These are phyloP conservation scores for Pezizomycotina sp. DNA, from an alignment of 2,329 filamentous ascomycete genomes.

Conservation along the genomic window DNA sequence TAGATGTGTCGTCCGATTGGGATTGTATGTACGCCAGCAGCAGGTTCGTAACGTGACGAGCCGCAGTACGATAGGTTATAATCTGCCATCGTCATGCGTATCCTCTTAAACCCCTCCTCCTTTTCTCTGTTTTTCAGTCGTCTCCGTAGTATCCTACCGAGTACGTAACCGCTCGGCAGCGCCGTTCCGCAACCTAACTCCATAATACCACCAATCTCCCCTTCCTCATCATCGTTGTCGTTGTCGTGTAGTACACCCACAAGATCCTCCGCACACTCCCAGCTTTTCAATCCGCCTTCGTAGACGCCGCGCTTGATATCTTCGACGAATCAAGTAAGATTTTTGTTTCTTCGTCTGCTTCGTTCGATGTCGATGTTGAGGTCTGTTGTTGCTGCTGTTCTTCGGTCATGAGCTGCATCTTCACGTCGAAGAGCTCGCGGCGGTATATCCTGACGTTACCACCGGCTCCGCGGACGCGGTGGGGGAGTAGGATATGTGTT, in stretches of 20 bases:
- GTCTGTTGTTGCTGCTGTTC: slow-evolving; percentile 29
- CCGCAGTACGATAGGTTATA: slow-evolving; percentile 63
- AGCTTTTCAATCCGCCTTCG: slow-evolving; percentile 77
- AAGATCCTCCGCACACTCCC: slow-evolving; percentile 71
- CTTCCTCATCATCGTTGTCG: no score
- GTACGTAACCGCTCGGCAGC: slow-evolving; percentile 53
- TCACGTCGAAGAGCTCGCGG: slow-evolving; percentile 65
- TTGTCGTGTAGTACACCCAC: slow-evolving; percentile 42
- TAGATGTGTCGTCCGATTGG: slow-evolving; percentile 5
- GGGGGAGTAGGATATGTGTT: slow-evolving; percentile 53
- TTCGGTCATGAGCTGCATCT: slow-evolving; percentile 62
- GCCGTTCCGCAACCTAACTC: slow-evolving; percentile 67
- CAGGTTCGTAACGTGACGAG: slow-evolving; percentile 68
- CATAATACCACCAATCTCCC: slow-evolving; percentile 6
- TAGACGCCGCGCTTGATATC: slow-evolving; percentile 71
- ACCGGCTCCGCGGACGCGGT: slow-evolving; percentile 44
- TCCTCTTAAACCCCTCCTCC: slow-evolving; percentile 21
- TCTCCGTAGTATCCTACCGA: slow-evolving; percentile 39
- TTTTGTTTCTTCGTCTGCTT: slow-evolving; percentile 5
- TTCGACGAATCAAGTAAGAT: slow-evolving; percentile 35
- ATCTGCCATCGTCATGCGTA: slow-evolving; percentile 54
- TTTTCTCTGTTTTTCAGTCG: slow-evolving; percentile 13
- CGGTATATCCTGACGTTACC: slow-evolving; percentile 45
- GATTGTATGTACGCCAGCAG: slow-evolving; percentile 44
- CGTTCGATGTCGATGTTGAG: background rate